Evolutionary conservation across 305 asterid species (phyloP), one percentile per base, ranked within the genome.

Genomic region (Nicotiana rustica): DNA sequence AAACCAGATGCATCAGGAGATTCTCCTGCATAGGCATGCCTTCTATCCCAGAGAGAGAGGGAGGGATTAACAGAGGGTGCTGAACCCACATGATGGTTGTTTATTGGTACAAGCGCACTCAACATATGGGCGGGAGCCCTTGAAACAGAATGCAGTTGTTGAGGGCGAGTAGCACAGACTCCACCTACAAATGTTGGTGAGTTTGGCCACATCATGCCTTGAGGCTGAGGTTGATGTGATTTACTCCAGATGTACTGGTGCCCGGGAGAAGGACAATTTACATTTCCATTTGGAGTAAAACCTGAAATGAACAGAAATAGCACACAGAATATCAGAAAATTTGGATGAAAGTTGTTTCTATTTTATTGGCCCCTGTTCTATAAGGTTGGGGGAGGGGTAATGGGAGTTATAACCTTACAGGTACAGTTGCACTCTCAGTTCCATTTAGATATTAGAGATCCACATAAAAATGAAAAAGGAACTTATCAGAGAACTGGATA

Each of bases 51-150:
- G 61, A 91, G 85, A 87, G 97, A 94, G 66, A 91, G 85, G 85
- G 98, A 89, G 79, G 88, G 97, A 89, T 93, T 93, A 82, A 91
- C 89, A 77, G 99, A 91, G 52, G 98, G 99, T 8, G 99, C 98
- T 19, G 99, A 96, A 61, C 98, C 98, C 79, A 96, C 98, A 10
- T 94, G 99, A 82, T 93, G 99, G 88, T 90, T 88, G 87, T 88
- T 92, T 55, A 93, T 85, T 61, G 98, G 95, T 66, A 91, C 83
- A 83, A 89, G 88, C 47, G 94, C 73, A 31, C 18, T 71, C 84
- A 90, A 92, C 84, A 92, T 73, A 90, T 92, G 97, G 80, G 93
- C 88, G 44, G 97, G 95, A 66, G 96, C 92, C 87, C 97, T 84
- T 62, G 96, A 93, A 84, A 94, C 94, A 66, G 92, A 89, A 89